Evolutionary conservation across 352 stramenopile genomes (phyloP).

Genomic region (Elongisporangium prolatum): DNA sequence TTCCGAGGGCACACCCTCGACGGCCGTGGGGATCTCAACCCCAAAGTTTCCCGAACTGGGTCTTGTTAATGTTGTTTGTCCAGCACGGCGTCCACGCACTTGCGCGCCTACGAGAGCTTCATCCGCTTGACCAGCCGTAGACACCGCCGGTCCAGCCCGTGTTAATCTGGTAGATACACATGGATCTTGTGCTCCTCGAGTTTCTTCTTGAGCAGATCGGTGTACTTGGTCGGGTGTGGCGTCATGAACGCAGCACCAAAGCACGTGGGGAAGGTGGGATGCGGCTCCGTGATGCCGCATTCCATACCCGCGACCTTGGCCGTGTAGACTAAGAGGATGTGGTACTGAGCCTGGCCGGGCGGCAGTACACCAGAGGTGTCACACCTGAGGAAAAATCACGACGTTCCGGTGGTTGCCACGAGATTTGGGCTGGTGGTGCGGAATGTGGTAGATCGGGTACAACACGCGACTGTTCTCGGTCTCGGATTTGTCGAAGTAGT

Average conservation of each 20-base stretch:
- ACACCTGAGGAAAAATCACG: slow-evolving; percentile 95
- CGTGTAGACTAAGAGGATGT: slow-evolving; percentile 73
- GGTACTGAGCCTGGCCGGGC: slow-evolving; percentile 95
- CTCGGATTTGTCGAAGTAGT: slow-evolving; percentile 57
- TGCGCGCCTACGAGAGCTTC: slow-evolving; percentile 87
- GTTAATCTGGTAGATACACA: slow-evolving; percentile 89
- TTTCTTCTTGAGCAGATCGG: slow-evolving; percentile 55
- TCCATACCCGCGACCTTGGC: slow-evolving; percentile 53
- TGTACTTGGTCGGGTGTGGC: slow-evolving; percentile 49
- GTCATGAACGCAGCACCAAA: slow-evolving; percentile 57
- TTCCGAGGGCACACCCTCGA: slow-evolving; percentile 66
- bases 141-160: slow-evolving; percentile 94
- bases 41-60: slow-evolving; percentile 64
- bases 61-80: slow-evolving; percentile 60
- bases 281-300: slow-evolving; percentile 42
- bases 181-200: slow-evolving; percentile 38
- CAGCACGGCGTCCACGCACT: slow-evolving; percentile 73
- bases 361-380: slow-evolving; percentile 96
- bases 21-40: slow-evolving; percentile 56
- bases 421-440: slow-evolving; percentile 39
- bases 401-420: slow-evolving; percentile 62
- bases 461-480: slow-evolving; percentile 51
- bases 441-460: slow-evolving; percentile 59
- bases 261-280: slow-evolving; percentile 51
- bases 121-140: slow-evolving; percentile 96